These are phyloP conservation scores for Corynespora cassiicola DNA, from an alignment of 2,329 filamentous ascomycete species.

Conservation along the genomic window DNA sequence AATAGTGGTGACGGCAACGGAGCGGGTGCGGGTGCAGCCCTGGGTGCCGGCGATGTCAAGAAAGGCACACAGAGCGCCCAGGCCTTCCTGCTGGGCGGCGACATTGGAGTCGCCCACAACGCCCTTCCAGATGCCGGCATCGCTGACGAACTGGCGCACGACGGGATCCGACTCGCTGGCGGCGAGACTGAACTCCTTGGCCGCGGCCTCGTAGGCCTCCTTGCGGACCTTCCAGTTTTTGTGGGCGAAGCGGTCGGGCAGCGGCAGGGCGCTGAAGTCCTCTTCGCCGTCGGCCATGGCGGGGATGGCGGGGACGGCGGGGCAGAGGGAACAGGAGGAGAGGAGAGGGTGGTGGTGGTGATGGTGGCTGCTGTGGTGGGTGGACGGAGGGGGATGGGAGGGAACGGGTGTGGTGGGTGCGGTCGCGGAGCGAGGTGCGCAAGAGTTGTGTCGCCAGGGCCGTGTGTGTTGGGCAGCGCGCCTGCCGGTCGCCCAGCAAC, in stretches of 20 bases:
- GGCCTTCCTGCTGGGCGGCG: conserved; percentile 91
- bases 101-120: conserved; percentile 95
- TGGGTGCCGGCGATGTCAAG: conserved; percentile 87
- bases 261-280: conserved; percentile 77
- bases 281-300: conserved; percentile 83
- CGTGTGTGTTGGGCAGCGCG: no score
- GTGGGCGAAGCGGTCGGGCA: conserved; percentile 82
- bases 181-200: conserved; percentile 83
- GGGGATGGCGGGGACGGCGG: conserved; percentile 16
- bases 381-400: conserved; percentile 2
- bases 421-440: conserved; percentile 3
- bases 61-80: conserved; percentile 87
- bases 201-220: conserved; percentile 89
- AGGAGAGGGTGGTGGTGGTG: conserved; percentile 7
- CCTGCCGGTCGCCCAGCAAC: conserved; percentile 11
- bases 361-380: conserved; percentile 3
- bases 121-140: conserved; percentile 86
- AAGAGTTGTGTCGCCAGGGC: conserved; percentile 13
- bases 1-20: conserved; percentile 76
- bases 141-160: conserved; percentile 86
- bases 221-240: conserved; percentile 99
- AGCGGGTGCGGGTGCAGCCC: conserved; percentile 77
- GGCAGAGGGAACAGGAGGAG: conserved; percentile 3
- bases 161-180: conserved; percentile 84
- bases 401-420: conserved; percentile 1